Conservation (phyloP, 768 basidiomycete species). For the Lactarius hengduanensis region DNA sequence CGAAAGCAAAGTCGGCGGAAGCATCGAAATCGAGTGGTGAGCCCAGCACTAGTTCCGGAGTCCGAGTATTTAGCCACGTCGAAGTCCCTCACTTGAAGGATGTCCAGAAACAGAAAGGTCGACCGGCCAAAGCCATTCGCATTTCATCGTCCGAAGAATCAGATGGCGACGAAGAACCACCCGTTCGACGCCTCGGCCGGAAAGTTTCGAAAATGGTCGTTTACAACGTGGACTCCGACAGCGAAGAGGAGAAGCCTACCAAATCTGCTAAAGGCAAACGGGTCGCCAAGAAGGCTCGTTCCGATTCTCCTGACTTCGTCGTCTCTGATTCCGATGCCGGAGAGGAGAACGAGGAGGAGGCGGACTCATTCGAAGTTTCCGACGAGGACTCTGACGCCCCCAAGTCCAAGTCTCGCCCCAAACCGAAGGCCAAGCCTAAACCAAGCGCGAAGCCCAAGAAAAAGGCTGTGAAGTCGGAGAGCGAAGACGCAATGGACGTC, state of each 20-base stretch:
- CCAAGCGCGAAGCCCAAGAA: slow-evolving; percentile 31
- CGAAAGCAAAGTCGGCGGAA: not conserved
- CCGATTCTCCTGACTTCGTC: slow-evolving; percentile 31
- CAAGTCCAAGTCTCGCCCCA: slow-evolving; percentile 36
- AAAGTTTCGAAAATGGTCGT: slow-evolving; percentile 27
- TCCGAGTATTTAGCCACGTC: slow-evolving; percentile 24
- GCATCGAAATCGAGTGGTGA: slow-evolving; percentile 2
- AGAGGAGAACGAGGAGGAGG: slow-evolving; percentile 34
- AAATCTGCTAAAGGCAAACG: slow-evolving; percentile 25
- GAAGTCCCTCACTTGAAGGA: slow-evolving; percentile 19
- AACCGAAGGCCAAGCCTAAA: slow-evolving; percentile 30
- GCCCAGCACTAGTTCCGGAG: slow-evolving; percentile 22
- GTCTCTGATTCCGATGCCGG: slow-evolving; percentile 37
- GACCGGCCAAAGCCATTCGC: not conserved
- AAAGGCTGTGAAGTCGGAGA: slow-evolving; percentile 33
- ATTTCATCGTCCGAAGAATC: slow-evolving; percentile 21
- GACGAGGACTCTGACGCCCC: slow-evolving; percentile 42
- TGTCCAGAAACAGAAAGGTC: slow-evolving; percentile 19
- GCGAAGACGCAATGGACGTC: slow-evolving; percentile 55
- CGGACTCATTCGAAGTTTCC: slow-evolving; percentile 14
- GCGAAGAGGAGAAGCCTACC: slow-evolving; percentile 20
- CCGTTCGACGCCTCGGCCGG: slow-evolving; percentile 19
- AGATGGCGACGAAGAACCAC: slow-evolving; percentile 16
- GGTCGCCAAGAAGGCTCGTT: slow-evolving; percentile 24
- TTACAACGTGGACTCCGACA: slow-evolving; percentile 19